These are phyloP conservation scores for Diplodia seriata DNA, from an alignment of 2,329 filamentous ascomycete species.

Conservation along the genomic window DNA sequence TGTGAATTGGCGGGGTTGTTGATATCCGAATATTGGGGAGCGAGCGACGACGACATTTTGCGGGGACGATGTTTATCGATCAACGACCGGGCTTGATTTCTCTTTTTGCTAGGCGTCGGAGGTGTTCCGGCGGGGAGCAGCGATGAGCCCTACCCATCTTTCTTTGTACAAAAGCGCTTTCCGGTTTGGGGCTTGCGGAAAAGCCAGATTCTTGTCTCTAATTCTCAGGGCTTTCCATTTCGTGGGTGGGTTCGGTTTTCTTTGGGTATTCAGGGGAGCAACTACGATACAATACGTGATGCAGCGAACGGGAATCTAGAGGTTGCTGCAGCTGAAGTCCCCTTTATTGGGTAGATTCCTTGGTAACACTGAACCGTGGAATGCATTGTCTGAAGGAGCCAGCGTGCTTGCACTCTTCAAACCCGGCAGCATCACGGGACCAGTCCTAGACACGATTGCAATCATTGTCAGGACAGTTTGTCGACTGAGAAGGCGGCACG, in stretches of 20 bases:
- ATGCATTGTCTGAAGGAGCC: background rate
- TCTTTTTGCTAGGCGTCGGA: conserved; percentile 23
- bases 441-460: too few species aligned
- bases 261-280: background rate
- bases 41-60: background rate
- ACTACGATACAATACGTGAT: background rate
- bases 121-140: conserved; percentile 21
- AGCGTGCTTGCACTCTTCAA: background rate
- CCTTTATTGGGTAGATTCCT: background rate
- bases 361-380: background rate
- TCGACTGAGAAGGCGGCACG: background rate
- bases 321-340: background rate
- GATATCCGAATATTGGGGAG: background rate
- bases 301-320: background rate
- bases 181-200: background rate
- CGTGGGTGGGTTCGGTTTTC: background rate
- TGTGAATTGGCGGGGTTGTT: background rate
- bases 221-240: background rate
- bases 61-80: background rate
- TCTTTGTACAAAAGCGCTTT: conserved; percentile 13
- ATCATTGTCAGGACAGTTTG: too few species aligned
- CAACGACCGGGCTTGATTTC: background rate
- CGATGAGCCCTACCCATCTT: background rate
- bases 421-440: too few species aligned
- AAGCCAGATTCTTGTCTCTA: background rate